These are phyloP conservation scores for Aspergillus coremiiformis DNA, from an alignment of 495 filamentous ascomycete species.

Conservation along the genomic window DNA sequence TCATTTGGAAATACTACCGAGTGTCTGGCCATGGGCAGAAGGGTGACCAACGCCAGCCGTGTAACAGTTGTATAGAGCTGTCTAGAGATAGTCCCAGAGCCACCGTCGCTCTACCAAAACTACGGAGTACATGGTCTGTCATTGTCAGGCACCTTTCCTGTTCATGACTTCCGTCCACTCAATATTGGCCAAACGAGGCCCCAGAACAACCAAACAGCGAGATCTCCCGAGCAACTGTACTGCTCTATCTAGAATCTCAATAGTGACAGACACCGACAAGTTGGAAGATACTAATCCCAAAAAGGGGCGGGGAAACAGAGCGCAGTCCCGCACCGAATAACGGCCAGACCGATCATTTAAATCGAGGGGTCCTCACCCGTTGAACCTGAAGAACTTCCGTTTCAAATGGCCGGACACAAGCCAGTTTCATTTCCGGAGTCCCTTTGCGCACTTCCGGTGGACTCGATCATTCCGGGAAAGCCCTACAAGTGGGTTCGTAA, in stretches of 20 bases:
- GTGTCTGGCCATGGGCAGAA: background rate
- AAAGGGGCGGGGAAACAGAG: background rate
- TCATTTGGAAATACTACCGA: background rate
- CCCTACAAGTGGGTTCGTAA: background rate
- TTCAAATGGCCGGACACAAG: background rate
- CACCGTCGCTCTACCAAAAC: no score
- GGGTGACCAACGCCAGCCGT: background rate
- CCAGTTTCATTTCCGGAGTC: background rate
- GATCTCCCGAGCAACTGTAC: no score
- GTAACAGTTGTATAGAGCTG: background rate
- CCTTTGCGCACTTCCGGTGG: background rate
- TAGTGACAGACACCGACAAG: no score
- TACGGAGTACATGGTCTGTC: no score
- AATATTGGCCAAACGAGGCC: no score
- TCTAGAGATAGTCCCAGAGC: no score
- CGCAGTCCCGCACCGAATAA: background rate
- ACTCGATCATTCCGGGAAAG: background rate
- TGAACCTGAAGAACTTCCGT: background rate
- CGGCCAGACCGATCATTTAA: background rate
- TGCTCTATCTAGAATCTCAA: no score
- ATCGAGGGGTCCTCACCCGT: background rate
- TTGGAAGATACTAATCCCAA: background rate
- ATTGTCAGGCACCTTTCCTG: no score
- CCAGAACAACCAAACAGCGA: no score
- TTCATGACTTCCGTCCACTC: no score